These are phyloP conservation scores for Hymenoscyphus salicellus DNA, from an alignment of 2,329 filamentous ascomycete species.

Conservation along the genomic window DNA sequence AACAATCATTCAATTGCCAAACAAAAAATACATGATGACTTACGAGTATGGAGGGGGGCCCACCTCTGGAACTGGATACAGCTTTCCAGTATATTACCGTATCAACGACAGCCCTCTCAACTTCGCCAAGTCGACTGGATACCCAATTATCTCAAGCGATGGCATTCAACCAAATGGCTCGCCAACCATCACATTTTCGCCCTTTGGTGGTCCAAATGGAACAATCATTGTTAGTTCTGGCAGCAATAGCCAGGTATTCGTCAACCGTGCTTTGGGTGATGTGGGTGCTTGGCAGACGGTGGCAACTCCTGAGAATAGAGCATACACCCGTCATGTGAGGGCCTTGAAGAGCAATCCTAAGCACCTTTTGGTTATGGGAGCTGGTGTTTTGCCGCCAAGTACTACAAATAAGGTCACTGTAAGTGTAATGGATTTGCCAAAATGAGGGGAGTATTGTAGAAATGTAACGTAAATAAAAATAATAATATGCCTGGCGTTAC, in stretches of 20 bases:
- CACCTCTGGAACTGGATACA: slow-evolving; percentile 19
- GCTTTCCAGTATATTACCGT: slow-evolving; percentile 36
- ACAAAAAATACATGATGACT: slow-evolving; percentile 57
- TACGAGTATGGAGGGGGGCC: slow-evolving; percentile 49
- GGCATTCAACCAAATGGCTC: slow-evolving; percentile 30
- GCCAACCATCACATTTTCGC: slow-evolving; percentile 33
- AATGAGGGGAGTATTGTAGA: not conserved
- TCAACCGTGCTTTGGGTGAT: slow-evolving; percentile 32
- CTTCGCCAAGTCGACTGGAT: slow-evolving; percentile 28
- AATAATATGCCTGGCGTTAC: not conserved
- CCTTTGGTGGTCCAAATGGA: slow-evolving; percentile 31
- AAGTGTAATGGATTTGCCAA: slow-evolving; percentile 30
- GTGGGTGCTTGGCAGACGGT: slow-evolving; percentile 31
- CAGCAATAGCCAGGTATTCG: slow-evolving; percentile 28
- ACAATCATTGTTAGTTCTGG: slow-evolving; percentile 34
- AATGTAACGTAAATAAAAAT: not conserved
- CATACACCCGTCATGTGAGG: slow-evolving; percentile 33
- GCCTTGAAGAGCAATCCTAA: slow-evolving; percentile 30
- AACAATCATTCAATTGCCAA: slow-evolving; percentile 54
- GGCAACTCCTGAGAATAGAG: slow-evolving; percentile 27
- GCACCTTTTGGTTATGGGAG: slow-evolving; percentile 34
- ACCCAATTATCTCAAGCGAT: slow-evolving; percentile 28
- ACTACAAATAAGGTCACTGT: slow-evolving; percentile 34
- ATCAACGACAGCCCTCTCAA: slow-evolving; percentile 32
- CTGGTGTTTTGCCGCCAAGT: slow-evolving; percentile 30